Conservation (phyloP, 1,284 basidiomycete species). For the Leccinum cinnamomeum region DNA sequence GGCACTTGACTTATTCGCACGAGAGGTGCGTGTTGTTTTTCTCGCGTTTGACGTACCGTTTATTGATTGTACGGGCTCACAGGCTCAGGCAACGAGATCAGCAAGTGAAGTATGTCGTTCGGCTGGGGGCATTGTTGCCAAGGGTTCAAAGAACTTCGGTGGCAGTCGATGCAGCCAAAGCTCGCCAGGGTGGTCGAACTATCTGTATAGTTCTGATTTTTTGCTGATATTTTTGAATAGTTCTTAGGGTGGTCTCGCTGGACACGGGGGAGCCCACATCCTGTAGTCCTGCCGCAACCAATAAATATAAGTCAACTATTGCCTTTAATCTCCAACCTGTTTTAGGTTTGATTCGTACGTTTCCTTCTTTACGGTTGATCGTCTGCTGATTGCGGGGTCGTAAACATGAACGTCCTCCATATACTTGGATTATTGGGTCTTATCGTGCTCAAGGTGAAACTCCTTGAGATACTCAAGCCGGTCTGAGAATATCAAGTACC, state of each 20-base stretch:
- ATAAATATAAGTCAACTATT: slow-evolving; percentile 29
- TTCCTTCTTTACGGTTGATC: background rate
- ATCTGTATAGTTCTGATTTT: background rate
- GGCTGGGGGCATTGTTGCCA: slow-evolving; percentile 13
- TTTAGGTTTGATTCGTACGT: slow-evolving; percentile 25
- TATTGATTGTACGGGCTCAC: background rate
- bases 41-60: background rate
- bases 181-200: slow-evolving; percentile 41
- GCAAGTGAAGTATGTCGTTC: slow-evolving; percentile 18
- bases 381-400: slow-evolving; percentile 1
- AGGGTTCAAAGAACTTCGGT: slow-evolving; percentile 13
- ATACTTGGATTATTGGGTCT: slow-evolving; percentile 66
- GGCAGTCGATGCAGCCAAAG: slow-evolving; percentile 38
- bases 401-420: slow-evolving; percentile 54
- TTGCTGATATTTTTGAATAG: slow-evolving; percentile 23
- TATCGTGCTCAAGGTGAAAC: slow-evolving; percentile 52
- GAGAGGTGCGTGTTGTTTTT: slow-evolving; percentile 38
- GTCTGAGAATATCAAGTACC: slow-evolving; percentile 46
- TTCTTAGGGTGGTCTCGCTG: slow-evolving; percentile 37
- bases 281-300: slow-evolving; percentile 2
- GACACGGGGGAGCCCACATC: slow-evolving; percentile 31
- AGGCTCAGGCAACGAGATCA: slow-evolving; percentile 8
- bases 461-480: slow-evolving; percentile 49
- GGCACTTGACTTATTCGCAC: slow-evolving; percentile 41
- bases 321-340: slow-evolving; percentile 40